These are phyloP conservation scores for Plantago ovata DNA, from an alignment of 257 asterid genomes.

Conservation along the genomic window DNA sequence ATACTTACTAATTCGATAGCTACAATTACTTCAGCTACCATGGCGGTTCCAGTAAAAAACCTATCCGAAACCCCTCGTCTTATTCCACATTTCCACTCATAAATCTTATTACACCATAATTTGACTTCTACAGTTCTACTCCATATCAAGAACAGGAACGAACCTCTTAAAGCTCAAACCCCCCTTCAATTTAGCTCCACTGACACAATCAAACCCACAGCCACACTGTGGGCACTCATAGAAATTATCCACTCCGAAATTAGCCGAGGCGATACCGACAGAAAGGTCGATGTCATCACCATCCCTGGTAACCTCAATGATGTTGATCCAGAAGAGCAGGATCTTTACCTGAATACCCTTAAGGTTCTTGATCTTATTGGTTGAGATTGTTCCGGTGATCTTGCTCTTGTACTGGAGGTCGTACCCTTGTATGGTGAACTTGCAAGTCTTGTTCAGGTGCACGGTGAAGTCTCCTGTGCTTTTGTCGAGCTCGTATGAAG, in stretches of 20 bases:
- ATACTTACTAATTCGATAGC: too few species aligned
- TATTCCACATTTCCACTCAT: too few species aligned
- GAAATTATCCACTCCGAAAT: conserved; percentile 32
- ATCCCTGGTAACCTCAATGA: conserved; percentile 32
- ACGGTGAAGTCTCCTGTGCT: conserved; percentile 73
- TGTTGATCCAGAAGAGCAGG: conserved; percentile 40
- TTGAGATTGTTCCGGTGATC: conserved; percentile 53
- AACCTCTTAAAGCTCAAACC: conserved; percentile 13
- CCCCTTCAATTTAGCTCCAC: neutral
- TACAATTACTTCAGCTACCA: too few species aligned
- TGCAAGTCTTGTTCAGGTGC: conserved; percentile 43
- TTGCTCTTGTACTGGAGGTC: conserved; percentile 54
- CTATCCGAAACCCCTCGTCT: too few species aligned
- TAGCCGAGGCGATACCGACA: conserved; percentile 40
- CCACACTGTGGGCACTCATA: conserved; percentile 52
- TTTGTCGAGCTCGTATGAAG: conserved; percentile 55
- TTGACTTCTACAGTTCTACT: neutral
- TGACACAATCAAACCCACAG: conserved; percentile 40
- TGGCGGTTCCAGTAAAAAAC: too few species aligned
- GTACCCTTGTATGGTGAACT: conserved; percentile 49
- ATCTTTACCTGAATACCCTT: conserved; percentile 46
- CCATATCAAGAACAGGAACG: conserved; percentile 13
- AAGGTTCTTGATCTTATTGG: conserved; percentile 34
- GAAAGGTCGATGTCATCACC: conserved; percentile 37
- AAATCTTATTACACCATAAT: too few species aligned